phyloP scores from a whole-genome alignment of 2,329 filamentous ascomycete species.

The Amauroascus verrucosus region DNA sequence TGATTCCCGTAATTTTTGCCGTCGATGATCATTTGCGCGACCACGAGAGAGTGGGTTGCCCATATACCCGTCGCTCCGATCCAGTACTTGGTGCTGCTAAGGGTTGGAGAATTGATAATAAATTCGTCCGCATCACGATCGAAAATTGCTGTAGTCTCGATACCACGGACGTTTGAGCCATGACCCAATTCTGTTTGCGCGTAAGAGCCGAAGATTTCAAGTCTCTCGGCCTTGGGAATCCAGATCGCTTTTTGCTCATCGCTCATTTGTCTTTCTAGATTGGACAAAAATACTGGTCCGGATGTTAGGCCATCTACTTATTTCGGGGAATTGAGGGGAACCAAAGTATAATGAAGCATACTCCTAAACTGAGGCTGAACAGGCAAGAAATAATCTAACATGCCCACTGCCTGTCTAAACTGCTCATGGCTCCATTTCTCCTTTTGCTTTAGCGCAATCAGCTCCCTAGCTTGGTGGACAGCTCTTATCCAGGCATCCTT shows the following conservation, averaged over 20 bases:
- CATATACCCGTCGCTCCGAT: conserved; percentile 23
- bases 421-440: conserved; percentile 19
- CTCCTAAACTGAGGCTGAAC: conserved; percentile 20
- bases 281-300: conserved; percentile 19
- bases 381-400: conserved; percentile 20
- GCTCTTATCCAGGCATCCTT: conserved; percentile 20
- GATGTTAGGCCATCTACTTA: not conserved
- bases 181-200: conserved; percentile 28
- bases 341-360: not conserved
- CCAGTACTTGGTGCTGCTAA: conserved; percentile 26
- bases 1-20: conserved; percentile 24
- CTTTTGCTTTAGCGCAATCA: conserved; percentile 18
- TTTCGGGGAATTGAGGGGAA: not conserved
- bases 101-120: conserved; percentile 23
- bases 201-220: conserved; percentile 25
- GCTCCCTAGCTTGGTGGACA: conserved; percentile 17
- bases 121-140: conserved; percentile 23
- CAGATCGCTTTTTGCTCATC: conserved; percentile 21
- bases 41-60: conserved; percentile 24
- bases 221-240: conserved; percentile 20
- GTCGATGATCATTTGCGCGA: conserved; percentile 24
- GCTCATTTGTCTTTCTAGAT: conserved; percentile 20
- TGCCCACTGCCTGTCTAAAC: conserved; percentile 18
- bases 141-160: conserved; percentile 28
- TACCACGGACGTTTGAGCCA: conserved; percentile 24